phyloP scores from a whole-genome alignment of 2,329 filamentous ascomycete genomes.

The Fusarium newnesense region DNA sequence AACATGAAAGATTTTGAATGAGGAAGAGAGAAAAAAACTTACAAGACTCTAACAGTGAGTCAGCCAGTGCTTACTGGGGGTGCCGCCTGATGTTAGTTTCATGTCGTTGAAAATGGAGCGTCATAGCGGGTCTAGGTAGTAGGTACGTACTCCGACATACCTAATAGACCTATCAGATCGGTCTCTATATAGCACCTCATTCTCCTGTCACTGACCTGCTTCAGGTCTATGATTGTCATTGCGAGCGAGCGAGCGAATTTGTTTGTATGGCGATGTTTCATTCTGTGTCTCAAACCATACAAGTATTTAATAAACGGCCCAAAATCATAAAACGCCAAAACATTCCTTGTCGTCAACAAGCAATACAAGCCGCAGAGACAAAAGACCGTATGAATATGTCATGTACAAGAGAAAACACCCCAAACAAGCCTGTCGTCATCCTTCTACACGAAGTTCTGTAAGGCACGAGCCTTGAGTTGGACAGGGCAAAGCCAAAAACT shows the following conservation, averaged over 20 bases:
- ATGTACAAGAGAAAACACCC: not conserved
- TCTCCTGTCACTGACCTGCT: not conserved
- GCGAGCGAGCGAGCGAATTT: not conserved
- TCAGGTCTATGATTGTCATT: not conserved
- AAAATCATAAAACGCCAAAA: not conserved
- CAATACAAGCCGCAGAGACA: not conserved
- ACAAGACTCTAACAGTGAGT: slow-evolving; percentile 3
- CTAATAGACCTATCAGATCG: not conserved
- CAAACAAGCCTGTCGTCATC: not conserved
- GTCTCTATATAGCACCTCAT: not conserved
- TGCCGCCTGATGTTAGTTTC: not conserved
- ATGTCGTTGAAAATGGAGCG: not conserved
- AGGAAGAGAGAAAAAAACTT: not conserved
- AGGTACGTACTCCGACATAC: not conserved
- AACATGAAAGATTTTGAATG: not conserved
- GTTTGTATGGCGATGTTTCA: not conserved
- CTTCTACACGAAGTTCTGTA: not conserved
- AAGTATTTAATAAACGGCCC: not conserved
- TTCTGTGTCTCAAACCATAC: not conserved
- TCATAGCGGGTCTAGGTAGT: slow-evolving; percentile 22
- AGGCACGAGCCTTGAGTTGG: not conserved
- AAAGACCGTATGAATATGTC: not conserved
- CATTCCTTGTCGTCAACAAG: not conserved
- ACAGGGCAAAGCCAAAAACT: not conserved
- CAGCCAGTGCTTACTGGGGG: not conserved